A percentile compares a stretch with the other conserved stretches of the same genome.
Conservation (phyloP, 108 stramenopile genomes). For the Stephanodiscus triporus region DNA sequence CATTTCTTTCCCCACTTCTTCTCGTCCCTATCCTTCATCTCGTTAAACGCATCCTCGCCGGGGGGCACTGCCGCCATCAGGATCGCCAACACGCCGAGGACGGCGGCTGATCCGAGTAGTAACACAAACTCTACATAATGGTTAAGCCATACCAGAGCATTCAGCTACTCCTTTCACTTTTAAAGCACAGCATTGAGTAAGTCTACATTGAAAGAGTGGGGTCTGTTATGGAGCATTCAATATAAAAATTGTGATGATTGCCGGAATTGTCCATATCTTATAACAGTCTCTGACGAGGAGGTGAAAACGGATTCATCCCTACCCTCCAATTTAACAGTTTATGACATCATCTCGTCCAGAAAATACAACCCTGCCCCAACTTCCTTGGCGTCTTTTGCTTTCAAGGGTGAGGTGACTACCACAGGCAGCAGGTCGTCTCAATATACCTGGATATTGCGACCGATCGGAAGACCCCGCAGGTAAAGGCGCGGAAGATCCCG, state of each 20-base stretch:
- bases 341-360: constrained; percentile 10
- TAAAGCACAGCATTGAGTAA: too few relatives aligned
- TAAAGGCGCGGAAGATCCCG: too few relatives aligned
- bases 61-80: constrained; percentile 72
- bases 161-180: too few relatives aligned
- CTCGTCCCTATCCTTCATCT: constrained; percentile 84
- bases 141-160: too few relatives aligned
- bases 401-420: neutral
- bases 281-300: neutral
- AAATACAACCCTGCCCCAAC: neutral
- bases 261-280: too few relatives aligned
- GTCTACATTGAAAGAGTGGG: too few relatives aligned
- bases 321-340: neutral
- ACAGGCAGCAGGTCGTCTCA: neutral
- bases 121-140: too few relatives aligned
- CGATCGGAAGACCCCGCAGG: neutral
- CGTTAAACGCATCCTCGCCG: constrained; percentile 87
- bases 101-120: constrained; percentile 74
- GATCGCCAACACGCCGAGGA: constrained; percentile 71
- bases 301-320: neutral
- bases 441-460: neutral
- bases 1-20: constrained; percentile 56
- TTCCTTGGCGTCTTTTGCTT: constrained; percentile 3
- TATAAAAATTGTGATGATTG: too few relatives aligned
- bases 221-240: too few relatives aligned